Percentiles rank a stretch among this genome's conserved stretches.
Conservation (phyloP, 768 basidiomycete species). For the Lanmaoa rubissima region DNA sequence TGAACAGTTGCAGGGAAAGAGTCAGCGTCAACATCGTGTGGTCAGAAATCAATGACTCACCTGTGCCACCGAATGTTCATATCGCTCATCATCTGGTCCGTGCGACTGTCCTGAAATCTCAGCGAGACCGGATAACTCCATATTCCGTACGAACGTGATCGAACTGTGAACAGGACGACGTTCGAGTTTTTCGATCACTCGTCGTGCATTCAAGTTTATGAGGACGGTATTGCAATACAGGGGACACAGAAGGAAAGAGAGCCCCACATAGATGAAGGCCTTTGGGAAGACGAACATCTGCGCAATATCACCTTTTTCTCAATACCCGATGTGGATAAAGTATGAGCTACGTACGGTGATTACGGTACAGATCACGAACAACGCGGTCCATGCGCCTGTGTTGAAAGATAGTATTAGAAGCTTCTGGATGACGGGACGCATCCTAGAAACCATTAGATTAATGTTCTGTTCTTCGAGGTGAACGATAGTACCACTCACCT, state of each 20-base stretch:
- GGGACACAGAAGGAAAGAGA: conserved; percentile 32
- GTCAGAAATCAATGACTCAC: not conserved
- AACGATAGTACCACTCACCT: not conserved
- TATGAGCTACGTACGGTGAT: conserved; percentile 8
- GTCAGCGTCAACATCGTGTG: not conserved
- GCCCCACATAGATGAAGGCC: conserved; percentile 16
- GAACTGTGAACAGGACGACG: conserved; percentile 2
- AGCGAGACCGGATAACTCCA: not conserved
- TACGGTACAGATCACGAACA: conserved; percentile 13
- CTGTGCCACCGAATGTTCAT: not conserved
- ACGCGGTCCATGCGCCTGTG: conserved; percentile 18
- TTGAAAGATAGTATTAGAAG: conserved; percentile 15
- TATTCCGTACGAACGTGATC: conserved; percentile 4
- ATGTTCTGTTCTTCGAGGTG: not conserved
- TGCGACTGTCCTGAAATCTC: not conserved
- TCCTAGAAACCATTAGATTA: conserved; percentile 1
- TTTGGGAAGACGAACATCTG: conserved; percentile 13
- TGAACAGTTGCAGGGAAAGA: not conserved
- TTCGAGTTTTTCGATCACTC: conserved; percentile 14
- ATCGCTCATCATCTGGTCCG: not conserved
- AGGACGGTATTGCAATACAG: conserved; percentile 34
- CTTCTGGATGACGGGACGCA: conserved; percentile 16
- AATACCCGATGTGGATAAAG: not conserved
- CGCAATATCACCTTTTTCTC: not conserved
- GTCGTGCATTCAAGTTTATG: conserved; percentile 31